Evolutionary conservation across 768 basidiomycete species (phyloP), one percentile per base, ranked within the genome.

Genomic region (Cystofilobasidium bisporidii): DNA sequence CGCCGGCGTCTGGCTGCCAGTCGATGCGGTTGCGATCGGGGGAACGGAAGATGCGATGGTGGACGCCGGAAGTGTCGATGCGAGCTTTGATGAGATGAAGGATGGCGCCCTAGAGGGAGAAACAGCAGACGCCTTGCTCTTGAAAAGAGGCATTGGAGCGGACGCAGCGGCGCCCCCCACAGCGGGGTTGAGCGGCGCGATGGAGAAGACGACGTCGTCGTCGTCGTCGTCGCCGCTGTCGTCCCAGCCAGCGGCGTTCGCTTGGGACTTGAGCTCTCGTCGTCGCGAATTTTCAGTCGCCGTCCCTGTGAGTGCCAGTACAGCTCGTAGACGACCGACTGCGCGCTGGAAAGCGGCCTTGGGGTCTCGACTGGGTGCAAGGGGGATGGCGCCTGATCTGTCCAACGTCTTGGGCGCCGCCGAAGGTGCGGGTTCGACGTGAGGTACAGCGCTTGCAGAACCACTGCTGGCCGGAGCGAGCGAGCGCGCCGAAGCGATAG

Each of bases 401-500:
- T n/a, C 36, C 6, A 12, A 12, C 36, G 36, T 12, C 5, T 36
- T 5, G 6, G 36, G 36, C 36, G 6, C 36, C 6, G 36, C 5
- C 36, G 36, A 36, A 12, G 36, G 36, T 5, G 36, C 36, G 12
- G 36, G 36, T 6, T 36, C 3, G 57, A 30, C 33, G 26, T 36
- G n/a, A n/a, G n/a, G n/a, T n/a, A n/a, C n/a, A n/a, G n/a, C n/a
- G n/a, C n/a, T n/a, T n/a, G n/a, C n/a, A n/a, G n/a, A n/a, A n/a
- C n/a, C n/a, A n/a, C n/a, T 14, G 30, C 26, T 36, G 50, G 33
- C 5, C 15, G 63, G 48, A 87, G 76, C 30, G 82, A 81, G 73
- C 87, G 87, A 0, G 86, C 86, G 12, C 86, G 80, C 3, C 78
- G 73, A 18, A 83, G 76, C 36, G 14, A 41, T 8, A 65, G 69